Evolutionary conservation across 352 stramenopile species (phyloP).

Genomic region (Pythium periplocum): DNA sequence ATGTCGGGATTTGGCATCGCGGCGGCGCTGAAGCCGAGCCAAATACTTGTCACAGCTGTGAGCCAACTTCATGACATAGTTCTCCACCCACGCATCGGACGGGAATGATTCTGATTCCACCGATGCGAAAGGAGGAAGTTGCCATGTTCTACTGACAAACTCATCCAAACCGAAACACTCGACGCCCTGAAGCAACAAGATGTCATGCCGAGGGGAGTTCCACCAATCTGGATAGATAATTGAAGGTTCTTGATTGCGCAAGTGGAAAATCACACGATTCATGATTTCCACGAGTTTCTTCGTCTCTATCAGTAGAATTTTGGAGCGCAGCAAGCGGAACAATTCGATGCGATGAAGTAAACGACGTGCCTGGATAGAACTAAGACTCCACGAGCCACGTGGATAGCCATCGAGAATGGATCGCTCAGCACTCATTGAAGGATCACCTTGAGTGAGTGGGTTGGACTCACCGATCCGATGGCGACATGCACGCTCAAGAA

Average conservation of each 20-base stretch:
- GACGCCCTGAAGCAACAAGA: conserved; percentile 75
- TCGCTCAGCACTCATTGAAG: too few relatives aligned
- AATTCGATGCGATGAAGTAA: conserved; percentile 77
- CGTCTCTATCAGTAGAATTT: conserved; percentile 64
- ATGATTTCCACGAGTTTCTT: conserved; percentile 59
- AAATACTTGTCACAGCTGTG: too few relatives aligned
- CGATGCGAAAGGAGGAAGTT: conserved; percentile 48
- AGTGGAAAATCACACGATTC: conserved; percentile 36
- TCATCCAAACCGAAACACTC: conserved; percentile 81
- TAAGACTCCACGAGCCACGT: conserved; percentile 59
- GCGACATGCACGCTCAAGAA: conserved; percentile 61
- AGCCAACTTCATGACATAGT: conserved; percentile 23
- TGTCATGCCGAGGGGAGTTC: conserved; percentile 68
- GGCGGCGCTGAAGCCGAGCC: too few relatives aligned
- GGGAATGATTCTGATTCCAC: conserved; percentile 45
- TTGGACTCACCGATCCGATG: too few relatives aligned
- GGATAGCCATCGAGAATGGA: conserved; percentile 55
- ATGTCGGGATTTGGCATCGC: too few relatives aligned
- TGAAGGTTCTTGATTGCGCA: conserved; percentile 10
- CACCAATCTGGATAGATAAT: conserved; percentile 64
- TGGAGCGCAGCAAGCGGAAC: conserved; percentile 63
- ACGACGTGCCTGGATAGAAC: conserved; percentile 43
- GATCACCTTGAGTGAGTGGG: too few relatives aligned
- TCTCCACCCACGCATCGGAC: conserved; percentile 70
- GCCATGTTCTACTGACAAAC: conserved; percentile 61